phyloP scores from a whole-genome alignment of 352 stramenopile species.

The Globisporangium lucens region DNA sequence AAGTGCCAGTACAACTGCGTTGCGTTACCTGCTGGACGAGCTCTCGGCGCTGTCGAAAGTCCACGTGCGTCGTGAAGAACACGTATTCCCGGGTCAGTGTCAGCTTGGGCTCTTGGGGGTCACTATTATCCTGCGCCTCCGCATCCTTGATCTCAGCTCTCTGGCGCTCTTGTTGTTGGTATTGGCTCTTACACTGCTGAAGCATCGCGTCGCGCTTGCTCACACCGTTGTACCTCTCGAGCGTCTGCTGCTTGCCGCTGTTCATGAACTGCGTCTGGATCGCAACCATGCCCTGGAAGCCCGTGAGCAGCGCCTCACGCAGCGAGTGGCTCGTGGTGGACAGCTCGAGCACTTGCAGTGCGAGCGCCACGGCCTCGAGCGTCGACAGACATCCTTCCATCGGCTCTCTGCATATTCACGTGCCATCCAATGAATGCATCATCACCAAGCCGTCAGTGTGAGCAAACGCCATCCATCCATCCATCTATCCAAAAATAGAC shows the following conservation, averaged over 20 bases:
- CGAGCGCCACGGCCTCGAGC: constrained; percentile 59
- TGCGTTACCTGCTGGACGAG: constrained; percentile 44
- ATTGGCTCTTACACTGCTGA: constrained; percentile 19
- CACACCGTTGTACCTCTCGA: constrained; percentile 36
- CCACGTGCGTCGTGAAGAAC: constrained; percentile 50
- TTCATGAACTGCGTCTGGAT: constrained; percentile 48
- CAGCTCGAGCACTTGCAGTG: constrained; percentile 45
- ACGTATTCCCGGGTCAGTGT: constrained; percentile 42
- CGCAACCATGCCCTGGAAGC: constrained; percentile 58
- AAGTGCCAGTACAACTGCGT: neutral
- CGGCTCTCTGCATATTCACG: constrained; percentile 39
- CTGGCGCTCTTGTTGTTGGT: constrained; percentile 8
- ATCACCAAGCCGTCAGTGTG: neutral
- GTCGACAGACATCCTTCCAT: constrained; percentile 76
- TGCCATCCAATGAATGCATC: neutral
- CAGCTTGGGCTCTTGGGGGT: neutral
- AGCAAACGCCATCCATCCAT: neutral
- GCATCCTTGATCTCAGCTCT: neutral
- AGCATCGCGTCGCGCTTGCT: constrained; percentile 36
- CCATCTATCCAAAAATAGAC: neutral
- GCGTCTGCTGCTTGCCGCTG: constrained; percentile 24
- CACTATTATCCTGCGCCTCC: neutral
- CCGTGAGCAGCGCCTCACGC: constrained; percentile 30
- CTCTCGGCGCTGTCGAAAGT: constrained; percentile 57
- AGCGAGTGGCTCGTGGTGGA: constrained; percentile 13